Evolutionary conservation across 1,284 basidiomycete species (phyloP).

Genomic region (Taiwanofungus camphoratus): DNA sequence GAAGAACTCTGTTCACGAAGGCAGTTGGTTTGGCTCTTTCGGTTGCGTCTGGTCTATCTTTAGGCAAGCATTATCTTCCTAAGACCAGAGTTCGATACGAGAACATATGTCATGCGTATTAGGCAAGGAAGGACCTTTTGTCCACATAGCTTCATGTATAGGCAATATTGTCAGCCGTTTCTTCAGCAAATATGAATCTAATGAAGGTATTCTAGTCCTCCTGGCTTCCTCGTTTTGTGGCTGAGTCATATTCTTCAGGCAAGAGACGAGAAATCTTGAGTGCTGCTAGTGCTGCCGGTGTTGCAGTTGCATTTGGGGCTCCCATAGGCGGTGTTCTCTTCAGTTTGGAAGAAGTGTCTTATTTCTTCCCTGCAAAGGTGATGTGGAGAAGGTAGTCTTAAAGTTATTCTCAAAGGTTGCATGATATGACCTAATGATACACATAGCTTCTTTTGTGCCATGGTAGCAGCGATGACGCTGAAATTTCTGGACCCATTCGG

Average conservation of each 20-base stretch:
- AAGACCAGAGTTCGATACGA: too few relatives aligned
- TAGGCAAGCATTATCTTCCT: conserved; percentile 59
- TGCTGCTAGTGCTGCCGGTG: conserved; percentile 88
- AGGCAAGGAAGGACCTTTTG: conserved; percentile 93
- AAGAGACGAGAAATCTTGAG: conserved; percentile 91
- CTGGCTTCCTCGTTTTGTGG: not conserved
- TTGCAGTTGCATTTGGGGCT: conserved; percentile 89
- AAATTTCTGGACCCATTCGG: conserved; percentile 91
- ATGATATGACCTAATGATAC: not conserved
- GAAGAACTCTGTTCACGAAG: conserved; percentile 88
- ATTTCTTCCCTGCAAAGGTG: conserved; percentile 93
- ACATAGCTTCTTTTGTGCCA: conserved; percentile 86
- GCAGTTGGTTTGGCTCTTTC: conserved; percentile 84
- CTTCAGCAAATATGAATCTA: conserved; percentile 86
- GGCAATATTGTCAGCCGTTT: conserved; percentile 92
- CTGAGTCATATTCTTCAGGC: conserved; percentile 34
- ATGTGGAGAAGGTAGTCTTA: conserved; percentile 83
- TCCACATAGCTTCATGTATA: conserved; percentile 92
- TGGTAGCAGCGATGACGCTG: conserved; percentile 87
- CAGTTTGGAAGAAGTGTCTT: conserved; percentile 90
- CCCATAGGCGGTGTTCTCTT: conserved; percentile 93
- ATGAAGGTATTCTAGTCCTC: conserved; percentile 61
- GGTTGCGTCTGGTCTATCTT: conserved; percentile 84
- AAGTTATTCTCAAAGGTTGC: not conserved
- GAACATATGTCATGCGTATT: too few relatives aligned